Conservation (phyloP, 2,329 filamentous ascomycete species). For the Exophiala bonariae region DNA sequence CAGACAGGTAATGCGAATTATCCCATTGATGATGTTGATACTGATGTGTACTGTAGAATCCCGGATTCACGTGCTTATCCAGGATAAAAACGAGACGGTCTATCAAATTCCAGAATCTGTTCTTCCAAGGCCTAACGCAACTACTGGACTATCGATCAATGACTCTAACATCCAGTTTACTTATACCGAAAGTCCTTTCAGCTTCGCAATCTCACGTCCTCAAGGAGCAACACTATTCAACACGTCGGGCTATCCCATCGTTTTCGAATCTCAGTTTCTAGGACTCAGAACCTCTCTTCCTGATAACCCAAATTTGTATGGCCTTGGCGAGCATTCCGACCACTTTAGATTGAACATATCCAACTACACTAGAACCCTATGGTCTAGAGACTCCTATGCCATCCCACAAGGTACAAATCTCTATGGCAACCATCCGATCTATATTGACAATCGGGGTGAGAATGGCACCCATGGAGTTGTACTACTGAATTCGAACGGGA, state of each 20-base stretch:
- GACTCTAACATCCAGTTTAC: constrained; percentile 46
- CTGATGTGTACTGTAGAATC: constrained; percentile 45
- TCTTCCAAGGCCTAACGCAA: constrained; percentile 58
- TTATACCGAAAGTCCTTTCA: constrained; percentile 61
- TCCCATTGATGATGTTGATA: not conserved
- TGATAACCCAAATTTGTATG: constrained; percentile 69
- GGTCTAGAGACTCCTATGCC: constrained; percentile 66
- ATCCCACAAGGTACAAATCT: constrained; percentile 65
- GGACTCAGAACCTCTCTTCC: constrained; percentile 71
- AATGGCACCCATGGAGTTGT: constrained; percentile 65
- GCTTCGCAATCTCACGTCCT: constrained; percentile 57
- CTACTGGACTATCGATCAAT: constrained; percentile 45
- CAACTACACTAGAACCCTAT: constrained; percentile 69
- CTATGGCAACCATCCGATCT: constrained; percentile 74
- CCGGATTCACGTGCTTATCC: constrained; percentile 73
- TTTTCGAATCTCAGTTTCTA: constrained; percentile 79
- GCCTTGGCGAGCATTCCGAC: constrained; percentile 76
- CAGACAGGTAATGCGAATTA: constrained; percentile 51
- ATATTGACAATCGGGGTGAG: constrained; percentile 67
- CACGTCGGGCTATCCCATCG: constrained; percentile 63
- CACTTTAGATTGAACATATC: constrained; percentile 67
- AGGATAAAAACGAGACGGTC: constrained; percentile 67
- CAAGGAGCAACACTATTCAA: constrained; percentile 59
- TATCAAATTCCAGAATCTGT: constrained; percentile 74
- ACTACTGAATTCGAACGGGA: constrained; percentile 70